These are phyloP conservation scores for Psilocybe subaeruginosa DNA, from an alignment of 768 basidiomycete species.

Conservation along the genomic window DNA sequence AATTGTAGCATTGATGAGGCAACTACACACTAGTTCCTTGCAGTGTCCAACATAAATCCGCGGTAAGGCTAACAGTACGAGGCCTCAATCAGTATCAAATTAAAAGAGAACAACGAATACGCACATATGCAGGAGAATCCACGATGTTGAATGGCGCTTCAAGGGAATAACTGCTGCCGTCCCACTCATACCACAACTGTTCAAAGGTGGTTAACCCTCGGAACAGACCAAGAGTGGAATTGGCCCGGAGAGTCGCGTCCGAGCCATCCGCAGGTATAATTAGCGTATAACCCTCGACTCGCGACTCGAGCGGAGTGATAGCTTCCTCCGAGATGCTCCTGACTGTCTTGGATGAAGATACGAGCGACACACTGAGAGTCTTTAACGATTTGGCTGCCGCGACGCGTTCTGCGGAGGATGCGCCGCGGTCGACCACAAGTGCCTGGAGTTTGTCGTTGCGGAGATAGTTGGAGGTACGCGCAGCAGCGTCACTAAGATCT, in stretches of 20 bases:
- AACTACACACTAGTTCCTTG: constrained; percentile 65
- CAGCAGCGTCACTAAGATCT: constrained; percentile 60
- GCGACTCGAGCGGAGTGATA: constrained; percentile 47
- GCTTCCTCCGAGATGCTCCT: constrained; percentile 60
- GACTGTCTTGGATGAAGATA: constrained; percentile 26
- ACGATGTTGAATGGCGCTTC: constrained; percentile 59
- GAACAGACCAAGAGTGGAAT: constrained; percentile 68
- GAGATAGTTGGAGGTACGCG: constrained; percentile 47
- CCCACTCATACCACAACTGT: constrained; percentile 66
- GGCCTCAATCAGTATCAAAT: not conserved
- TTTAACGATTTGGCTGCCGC: constrained; percentile 42
- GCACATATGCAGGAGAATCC: constrained; percentile 69
- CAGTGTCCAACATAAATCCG: constrained; percentile 80
- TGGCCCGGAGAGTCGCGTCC: constrained; percentile 56
- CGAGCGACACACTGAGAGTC: constrained; percentile 49
- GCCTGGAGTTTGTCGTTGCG: constrained; percentile 59
- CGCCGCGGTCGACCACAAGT: constrained; percentile 64
- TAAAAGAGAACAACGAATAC: constrained; percentile 25
- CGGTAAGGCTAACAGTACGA: constrained; percentile 59
- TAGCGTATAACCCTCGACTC: constrained; percentile 66
- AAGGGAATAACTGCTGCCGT: constrained; percentile 55
- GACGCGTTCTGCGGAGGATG: constrained; percentile 46
- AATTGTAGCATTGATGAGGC: not conserved
- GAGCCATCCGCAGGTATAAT: constrained; percentile 59
- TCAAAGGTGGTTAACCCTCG: constrained; percentile 77